phyloP scores from a whole-genome alignment of 1,284 basidiomycete species.

The Cryptococcus jaspeensis region DNA sequence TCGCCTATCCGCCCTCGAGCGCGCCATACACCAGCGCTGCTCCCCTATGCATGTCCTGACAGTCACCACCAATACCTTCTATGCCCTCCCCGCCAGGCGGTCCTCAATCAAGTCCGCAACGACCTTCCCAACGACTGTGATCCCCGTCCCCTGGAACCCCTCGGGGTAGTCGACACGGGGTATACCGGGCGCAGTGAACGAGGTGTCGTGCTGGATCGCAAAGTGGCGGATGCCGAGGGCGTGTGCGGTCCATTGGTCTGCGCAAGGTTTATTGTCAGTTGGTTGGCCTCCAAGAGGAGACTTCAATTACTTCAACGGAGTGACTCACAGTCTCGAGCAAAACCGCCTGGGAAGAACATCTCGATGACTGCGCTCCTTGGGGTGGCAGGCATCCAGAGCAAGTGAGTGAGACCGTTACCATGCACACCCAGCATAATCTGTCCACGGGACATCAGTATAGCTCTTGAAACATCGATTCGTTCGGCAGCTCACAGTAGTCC shows the following conservation, averaged over 20 bases:
- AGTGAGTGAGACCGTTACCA: constrained; percentile 52
- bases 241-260: constrained; percentile 52
- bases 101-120: constrained; percentile 81
- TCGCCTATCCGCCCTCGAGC: no score
- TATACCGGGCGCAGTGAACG: constrained; percentile 58
- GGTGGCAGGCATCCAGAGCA: constrained; percentile 52
- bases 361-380: constrained; percentile 51
- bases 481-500: constrained; percentile 42
- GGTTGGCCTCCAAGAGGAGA: neutral
- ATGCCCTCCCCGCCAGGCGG: constrained; percentile 77
- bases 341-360: constrained; percentile 49
- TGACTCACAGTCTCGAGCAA: constrained; percentile 48
- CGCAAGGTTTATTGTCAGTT: neutral
- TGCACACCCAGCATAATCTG: constrained; percentile 53
- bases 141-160: constrained; percentile 69
- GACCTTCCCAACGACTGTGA: constrained; percentile 75
- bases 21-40: no score
- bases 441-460: neutral
- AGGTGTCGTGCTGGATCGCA: constrained; percentile 48
- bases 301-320: no score
- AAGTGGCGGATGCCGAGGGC: constrained; percentile 50
- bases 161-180: constrained; percentile 66
- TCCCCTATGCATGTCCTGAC: no score
- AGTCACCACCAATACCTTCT: neutral
- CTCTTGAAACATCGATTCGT: neutral